Evolutionary conservation across 345 rosid species (phyloP).

Genomic region (rapeseed (Brassica napus)): DNA sequence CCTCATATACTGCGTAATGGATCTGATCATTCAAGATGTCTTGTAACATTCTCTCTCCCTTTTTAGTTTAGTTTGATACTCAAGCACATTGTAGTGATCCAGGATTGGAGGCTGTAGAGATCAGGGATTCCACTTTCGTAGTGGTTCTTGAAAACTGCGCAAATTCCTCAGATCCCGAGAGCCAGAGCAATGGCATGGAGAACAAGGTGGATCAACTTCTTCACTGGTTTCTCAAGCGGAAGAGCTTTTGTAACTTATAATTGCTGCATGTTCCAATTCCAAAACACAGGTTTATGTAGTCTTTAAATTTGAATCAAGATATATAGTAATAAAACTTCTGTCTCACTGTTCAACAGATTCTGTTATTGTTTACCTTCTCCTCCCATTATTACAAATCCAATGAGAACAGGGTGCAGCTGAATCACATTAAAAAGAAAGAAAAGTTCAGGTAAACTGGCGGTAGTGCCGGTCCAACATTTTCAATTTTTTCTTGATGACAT

Average conservation of each 20-base stretch:
- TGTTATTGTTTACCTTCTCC: conserved; percentile 74
- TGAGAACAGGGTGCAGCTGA: conserved; percentile 89
- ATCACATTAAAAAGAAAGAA: not conserved
- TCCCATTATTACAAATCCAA: conserved; percentile 82
- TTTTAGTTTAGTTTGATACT: too few relatives aligned
- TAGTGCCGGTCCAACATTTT: too few relatives aligned
- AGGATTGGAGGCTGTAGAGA: conserved; percentile 93
- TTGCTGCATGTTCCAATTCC: conserved; percentile 50
- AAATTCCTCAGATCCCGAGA: conserved; percentile 74
- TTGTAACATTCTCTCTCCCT: too few relatives aligned
- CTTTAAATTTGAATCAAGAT: not conserved
- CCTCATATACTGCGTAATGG: too few relatives aligned
- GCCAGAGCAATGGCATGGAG: conserved; percentile 84
- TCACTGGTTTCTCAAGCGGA: conserved; percentile 65
- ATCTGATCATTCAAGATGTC: too few relatives aligned
- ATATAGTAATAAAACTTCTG: not conserved
- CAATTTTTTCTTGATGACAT: too few relatives aligned
- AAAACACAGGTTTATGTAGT: not conserved
- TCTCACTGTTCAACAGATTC: not conserved
- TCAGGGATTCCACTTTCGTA: conserved; percentile 74
- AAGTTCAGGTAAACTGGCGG: not conserved
- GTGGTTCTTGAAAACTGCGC: conserved; percentile 82
- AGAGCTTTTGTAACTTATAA: conserved; percentile 72
- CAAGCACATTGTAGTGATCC: conserved; percentile 39
- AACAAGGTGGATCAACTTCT: conserved; percentile 74